A percentile compares a stretch with the other conserved stretches of the same genome.
Conservation (phyloP, 2,329 filamentous ascomycete genomes). For the Juglanconis sp. region DNA sequence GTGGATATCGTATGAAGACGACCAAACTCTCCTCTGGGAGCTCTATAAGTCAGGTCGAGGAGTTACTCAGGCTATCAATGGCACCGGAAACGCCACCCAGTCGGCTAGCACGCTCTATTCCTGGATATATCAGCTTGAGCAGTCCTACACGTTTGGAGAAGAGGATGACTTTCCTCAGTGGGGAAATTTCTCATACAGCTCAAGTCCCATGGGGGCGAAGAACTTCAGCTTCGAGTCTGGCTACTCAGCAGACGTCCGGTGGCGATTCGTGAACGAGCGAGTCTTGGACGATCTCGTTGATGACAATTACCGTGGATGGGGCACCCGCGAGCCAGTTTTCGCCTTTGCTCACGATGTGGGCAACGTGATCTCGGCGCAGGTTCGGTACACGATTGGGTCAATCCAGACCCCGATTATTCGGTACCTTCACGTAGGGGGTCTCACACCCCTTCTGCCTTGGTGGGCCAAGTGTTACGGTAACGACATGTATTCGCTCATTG, state of each 20-base stretch:
- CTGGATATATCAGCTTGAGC: slow-evolving; percentile 17
- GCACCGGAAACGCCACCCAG: not conserved
- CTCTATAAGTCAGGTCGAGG: slow-evolving; percentile 36
- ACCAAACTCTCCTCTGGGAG: slow-evolving; percentile 64
- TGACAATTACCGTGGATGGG: slow-evolving; percentile 59
- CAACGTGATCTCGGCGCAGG: slow-evolving; percentile 40
- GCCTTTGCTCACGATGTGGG: slow-evolving; percentile 60
- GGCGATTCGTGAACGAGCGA: slow-evolving; percentile 62
- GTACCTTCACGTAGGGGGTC: slow-evolving; percentile 67
- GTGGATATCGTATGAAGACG: slow-evolving; percentile 71
- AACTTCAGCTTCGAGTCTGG: slow-evolving; percentile 52
- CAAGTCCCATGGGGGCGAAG: slow-evolving; percentile 10
- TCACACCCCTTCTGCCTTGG: slow-evolving; percentile 71
- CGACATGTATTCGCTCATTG: slow-evolving; percentile 56
- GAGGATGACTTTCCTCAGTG: slow-evolving; percentile 52
- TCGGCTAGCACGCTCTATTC: slow-evolving; percentile 11
- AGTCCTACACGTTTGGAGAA: slow-evolving; percentile 17
- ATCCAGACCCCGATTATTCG: slow-evolving; percentile 74
- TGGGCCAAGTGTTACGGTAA: slow-evolving; percentile 71
- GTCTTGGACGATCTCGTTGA: slow-evolving; percentile 65
- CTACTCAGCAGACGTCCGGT: slow-evolving; percentile 59
- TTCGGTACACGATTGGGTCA: slow-evolving; percentile 70
- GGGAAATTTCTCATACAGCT: slow-evolving; percentile 23
- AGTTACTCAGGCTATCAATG: slow-evolving; percentile 38
- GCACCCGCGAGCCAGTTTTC: slow-evolving; percentile 74